Base-by-base conservation (phyloP, 2,329 filamentous ascomycete genomes). In the Ceratocystis harringtonii region DNA sequence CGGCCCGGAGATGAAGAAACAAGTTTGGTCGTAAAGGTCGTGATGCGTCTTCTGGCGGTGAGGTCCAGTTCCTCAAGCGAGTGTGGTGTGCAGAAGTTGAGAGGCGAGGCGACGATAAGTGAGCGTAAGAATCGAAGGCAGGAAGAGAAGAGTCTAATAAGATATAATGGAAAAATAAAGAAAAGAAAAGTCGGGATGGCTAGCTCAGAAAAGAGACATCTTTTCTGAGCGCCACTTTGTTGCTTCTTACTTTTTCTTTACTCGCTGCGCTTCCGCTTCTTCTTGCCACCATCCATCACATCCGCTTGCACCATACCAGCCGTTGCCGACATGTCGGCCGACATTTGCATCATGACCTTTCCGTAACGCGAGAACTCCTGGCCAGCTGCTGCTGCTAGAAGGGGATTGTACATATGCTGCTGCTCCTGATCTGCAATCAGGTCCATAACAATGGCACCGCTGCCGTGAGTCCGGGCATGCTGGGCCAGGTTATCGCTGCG, bases 401-500 rank as follows among this genome's bases (percentile, higher is more conserved):
- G 77, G 74, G 65, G 75, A 75, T 66, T 71, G 62, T 77, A 77
- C 36, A 74, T 71, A 63, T 75, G 75, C 28, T 58, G 55, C 28
- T 32, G 55, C 1, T 72, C 87, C 55, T 82, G 81, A 65, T 87
- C 83, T 69, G 92, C 89, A 62, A 95, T 81, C 62, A 96, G 82
- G 72, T 90, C 89, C 87, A 97, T 92, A 72, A 95, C 86, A 70
- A 96, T 89, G 68, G 91, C 89, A 68, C 91, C 90, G 67, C 86
- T 88, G 66, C 91, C 91, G 73, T 99, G 94, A 3, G 94, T 99
- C 69, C 94, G 86, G 69, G 94, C 87, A 75, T 99, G 94, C 78
- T 99, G 94, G 28, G 91, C 89, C 17, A 99, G 84, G 80, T 99
- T 99, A 78, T 99, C 94, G 71, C 90, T 95, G 72, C 94, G 88